Conservation (phyloP, 2,329 filamentous ascomycete species). For the Tetracladium maxilliforme region DNA sequence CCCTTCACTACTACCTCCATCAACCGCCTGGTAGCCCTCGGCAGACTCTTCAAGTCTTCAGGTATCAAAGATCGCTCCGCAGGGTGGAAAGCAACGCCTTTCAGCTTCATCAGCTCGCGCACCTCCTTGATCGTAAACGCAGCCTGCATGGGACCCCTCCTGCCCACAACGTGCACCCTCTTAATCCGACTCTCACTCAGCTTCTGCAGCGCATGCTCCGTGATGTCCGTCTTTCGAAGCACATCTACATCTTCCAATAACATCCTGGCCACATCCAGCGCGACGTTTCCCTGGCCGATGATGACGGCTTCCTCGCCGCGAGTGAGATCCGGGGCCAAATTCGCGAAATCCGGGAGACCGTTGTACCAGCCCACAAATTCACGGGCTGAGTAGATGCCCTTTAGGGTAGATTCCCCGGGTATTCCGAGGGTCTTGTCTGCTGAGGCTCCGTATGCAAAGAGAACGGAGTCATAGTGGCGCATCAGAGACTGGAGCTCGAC, state of each 20-base stretch:
- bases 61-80: slow-evolving; percentile 55
- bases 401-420: slow-evolving; percentile 58
- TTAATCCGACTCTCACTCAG: slow-evolving; percentile 61
- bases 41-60: slow-evolving; percentile 49
- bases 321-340: slow-evolving; percentile 58
- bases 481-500: slow-evolving; percentile 56
- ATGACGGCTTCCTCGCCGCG: slow-evolving; percentile 71
- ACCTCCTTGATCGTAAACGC: slow-evolving; percentile 93
- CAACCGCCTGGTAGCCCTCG: slow-evolving; percentile 61
- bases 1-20: slow-evolving; percentile 73
- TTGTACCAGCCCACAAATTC: slow-evolving; percentile 99
- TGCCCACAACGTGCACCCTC: slow-evolving; percentile 73
- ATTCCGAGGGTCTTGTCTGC: slow-evolving; percentile 68
- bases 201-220: slow-evolving; percentile 64
- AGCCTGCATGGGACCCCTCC: slow-evolving; percentile 82
- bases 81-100: slow-evolving; percentile 55
- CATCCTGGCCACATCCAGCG: slow-evolving; percentile 82
- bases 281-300: slow-evolving; percentile 92
- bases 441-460: slow-evolving; percentile 87
- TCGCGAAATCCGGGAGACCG: slow-evolving; percentile 69
- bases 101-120: slow-evolving; percentile 72
- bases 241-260: slow-evolving; percentile 62
- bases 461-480: slow-evolving; percentile 77
- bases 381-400: slow-evolving; percentile 73
- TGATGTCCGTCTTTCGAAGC: slow-evolving; percentile 74